These are phyloP conservation scores for Podaxis pistillaris DNA, from an alignment of 768 basidiomycete genomes.

Conservation along the genomic window DNA sequence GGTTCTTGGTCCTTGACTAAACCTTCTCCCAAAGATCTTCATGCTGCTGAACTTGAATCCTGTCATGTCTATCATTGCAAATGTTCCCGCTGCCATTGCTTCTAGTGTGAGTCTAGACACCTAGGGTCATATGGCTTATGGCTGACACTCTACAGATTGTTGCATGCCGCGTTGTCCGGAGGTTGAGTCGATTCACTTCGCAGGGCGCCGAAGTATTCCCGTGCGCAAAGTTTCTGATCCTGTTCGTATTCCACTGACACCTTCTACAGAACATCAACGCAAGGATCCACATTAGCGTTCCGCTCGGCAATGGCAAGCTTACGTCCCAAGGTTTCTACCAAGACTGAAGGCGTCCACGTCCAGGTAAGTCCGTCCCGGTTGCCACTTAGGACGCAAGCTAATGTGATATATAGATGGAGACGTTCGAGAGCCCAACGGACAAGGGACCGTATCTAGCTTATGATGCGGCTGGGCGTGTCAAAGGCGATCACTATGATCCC, in stretches of 20 bases:
- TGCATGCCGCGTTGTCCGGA: slow-evolving; percentile 57
- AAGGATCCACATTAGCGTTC: slow-evolving; percentile 61
- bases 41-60: slow-evolving; percentile 69
- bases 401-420: slow-evolving; percentile 53
- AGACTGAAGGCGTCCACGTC: slow-evolving; percentile 56
- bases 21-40: slow-evolving; percentile 36
- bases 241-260: neutral
- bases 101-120: slow-evolving; percentile 48
- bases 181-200: slow-evolving; percentile 56
- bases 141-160: slow-evolving; percentile 49
- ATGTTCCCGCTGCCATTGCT: slow-evolving; percentile 69
- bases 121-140: neutral
- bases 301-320: slow-evolving; percentile 38
- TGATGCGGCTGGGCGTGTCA: slow-evolving; percentile 54
- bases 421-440: slow-evolving; percentile 49
- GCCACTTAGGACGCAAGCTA: slow-evolving; percentile 1
- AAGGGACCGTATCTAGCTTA: slow-evolving; percentile 45
- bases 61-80: slow-evolving; percentile 73
- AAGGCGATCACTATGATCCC: slow-evolving; percentile 48
- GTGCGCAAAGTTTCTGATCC: slow-evolving; percentile 34
- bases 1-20: neutral
- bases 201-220: slow-evolving; percentile 49
- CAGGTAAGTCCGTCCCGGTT: slow-evolving; percentile 38
- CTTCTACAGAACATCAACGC: slow-evolving; percentile 34
- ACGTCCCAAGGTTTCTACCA: slow-evolving; percentile 33